phyloP scores from a whole-genome alignment of 2,329 filamentous ascomycete genomes.

The Verticillium nonalfalfae region DNA sequence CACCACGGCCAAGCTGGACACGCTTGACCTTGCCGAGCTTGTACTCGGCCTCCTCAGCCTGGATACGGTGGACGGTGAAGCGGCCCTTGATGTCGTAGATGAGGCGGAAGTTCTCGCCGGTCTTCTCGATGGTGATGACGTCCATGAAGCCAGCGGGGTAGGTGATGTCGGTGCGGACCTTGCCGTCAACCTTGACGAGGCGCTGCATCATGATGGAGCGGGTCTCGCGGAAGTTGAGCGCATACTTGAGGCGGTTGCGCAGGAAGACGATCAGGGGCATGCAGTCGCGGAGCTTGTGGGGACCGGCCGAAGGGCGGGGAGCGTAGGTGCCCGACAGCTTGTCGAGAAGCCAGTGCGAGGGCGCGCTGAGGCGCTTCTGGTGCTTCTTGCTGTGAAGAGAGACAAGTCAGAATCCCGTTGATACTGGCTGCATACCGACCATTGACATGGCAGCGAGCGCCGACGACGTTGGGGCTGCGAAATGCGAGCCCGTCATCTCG shows the following conservation, averaged over 20 bases:
- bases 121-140: conserved; percentile 99
- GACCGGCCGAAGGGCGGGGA: conserved; percentile 70
- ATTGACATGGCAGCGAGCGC: background rate
- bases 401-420: conserved; percentile 23
- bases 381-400: conserved; percentile 78
- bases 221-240: conserved; percentile 96
- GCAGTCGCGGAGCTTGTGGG: conserved; percentile 99
- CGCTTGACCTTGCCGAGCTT: conserved; percentile 99
- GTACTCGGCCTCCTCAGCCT: conserved; percentile 97
- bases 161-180: conserved; percentile 97
- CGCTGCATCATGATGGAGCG: conserved; percentile 99
- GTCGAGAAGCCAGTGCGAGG: conserved; percentile 99
- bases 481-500: background rate
- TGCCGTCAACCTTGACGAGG: conserved; percentile 98
- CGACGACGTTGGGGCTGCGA: background rate
- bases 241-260: conserved; percentile 96
- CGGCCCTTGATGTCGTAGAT: conserved; percentile 99
- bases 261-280: conserved; percentile 99
- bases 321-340: conserved; percentile 92
- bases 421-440: background rate
- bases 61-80: conserved; percentile 99
- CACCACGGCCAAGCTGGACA: conserved; percentile 97
- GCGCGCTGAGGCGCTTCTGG: conserved; percentile 99
- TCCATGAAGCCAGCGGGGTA: conserved; percentile 99
- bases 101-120: conserved; percentile 99